Base-by-base conservation (phyloP, 176 grass and related monocot species). In the Urochloa ruziziensis region DNA sequence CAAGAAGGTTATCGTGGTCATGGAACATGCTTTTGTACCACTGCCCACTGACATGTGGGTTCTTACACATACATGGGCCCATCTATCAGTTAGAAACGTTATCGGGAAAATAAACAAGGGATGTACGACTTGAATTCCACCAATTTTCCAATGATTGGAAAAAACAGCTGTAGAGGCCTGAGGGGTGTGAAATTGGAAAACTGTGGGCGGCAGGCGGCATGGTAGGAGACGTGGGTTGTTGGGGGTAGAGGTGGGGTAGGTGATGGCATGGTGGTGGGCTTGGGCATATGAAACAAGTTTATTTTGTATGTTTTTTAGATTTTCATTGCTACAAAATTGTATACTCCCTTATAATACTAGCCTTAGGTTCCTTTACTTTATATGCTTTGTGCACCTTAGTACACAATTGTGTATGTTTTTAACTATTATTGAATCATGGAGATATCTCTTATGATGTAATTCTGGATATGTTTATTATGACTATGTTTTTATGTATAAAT, bases 41-140 rank as follows among this genome's bases (percentile, higher is more conserved):
- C 18, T 2, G 17, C 2, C 25, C 34, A 4, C 14, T 65, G 44
- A 73, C 35, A 80, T 24, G 24, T 73, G 57, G 76, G 13, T 2
- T 32, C 25, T 34, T 19, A 27, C 15, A 23, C 2, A 28, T 28
- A 8, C n/a, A 25, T 58, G 69, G 60, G 10, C 15, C 28, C 29
- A 48, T 46, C 0, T 46, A 12, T 11, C 27, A 24, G 4, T 23
- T 21, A 36, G 30, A 0, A 24, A 34, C 6, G 0, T 21, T 48
- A 35, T 0, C 1, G 0, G 10, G 8, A 4, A 75, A 37, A 39
- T 11, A 0, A 21, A 58, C 0, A 4, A 56, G 0, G 1, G 0
- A 53, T 11, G 21, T 53, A 24, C n/a, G 6, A 3, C 0, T 8
- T 27, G 3, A 30, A 28, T 53, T n/a, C 9, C 25, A 44, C 17